Conservation (phyloP, 2,329 filamentous ascomycete genomes). For the Pseudogymnoascus sp. region DNA sequence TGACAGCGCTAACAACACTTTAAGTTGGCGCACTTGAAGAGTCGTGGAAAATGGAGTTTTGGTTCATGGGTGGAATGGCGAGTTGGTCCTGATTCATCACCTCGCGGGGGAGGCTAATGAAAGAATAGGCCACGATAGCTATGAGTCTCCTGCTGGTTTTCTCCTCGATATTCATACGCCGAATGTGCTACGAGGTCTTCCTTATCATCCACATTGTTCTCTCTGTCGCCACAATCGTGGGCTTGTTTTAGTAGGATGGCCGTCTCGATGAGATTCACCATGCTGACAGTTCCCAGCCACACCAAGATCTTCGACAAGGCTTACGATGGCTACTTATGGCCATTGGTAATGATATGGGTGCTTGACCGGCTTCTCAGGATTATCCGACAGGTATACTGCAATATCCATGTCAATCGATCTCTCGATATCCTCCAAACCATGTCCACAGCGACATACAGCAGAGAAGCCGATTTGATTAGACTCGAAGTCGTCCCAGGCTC, state of each 20-base stretch:
- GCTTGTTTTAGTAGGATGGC: slow-evolving; percentile 38
- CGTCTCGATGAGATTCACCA: background rate
- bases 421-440: slow-evolving; percentile 26
- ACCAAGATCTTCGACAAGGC: slow-evolving; percentile 38
- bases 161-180: slow-evolving; percentile 32
- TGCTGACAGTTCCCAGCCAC: slow-evolving; percentile 28
- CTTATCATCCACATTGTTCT: slow-evolving; percentile 43
- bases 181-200: slow-evolving; percentile 40
- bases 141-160: slow-evolving; percentile 36
- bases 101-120: background rate
- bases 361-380: slow-evolving; percentile 39
- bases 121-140: slow-evolving; percentile 25
- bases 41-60: slow-evolving; percentile 29
- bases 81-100: slow-evolving; percentile 3
- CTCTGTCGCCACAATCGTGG: slow-evolving; percentile 40
- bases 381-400: slow-evolving; percentile 35
- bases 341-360: slow-evolving; percentile 39
- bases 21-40: background rate
- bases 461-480: slow-evolving; percentile 36
- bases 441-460: slow-evolving; percentile 35
- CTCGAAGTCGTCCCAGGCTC: slow-evolving; percentile 35
- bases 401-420: slow-evolving; percentile 30
- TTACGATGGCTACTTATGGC: slow-evolving; percentile 44
- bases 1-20: slow-evolving; percentile 16
- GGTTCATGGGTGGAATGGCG: slow-evolving; percentile 32